A percentile compares a stretch with the other conserved stretches of the same genome.
Evolutionary conservation across 495 filamentous ascomycete species (phyloP).

Genomic region (Penicillium bialowiezense): DNA sequence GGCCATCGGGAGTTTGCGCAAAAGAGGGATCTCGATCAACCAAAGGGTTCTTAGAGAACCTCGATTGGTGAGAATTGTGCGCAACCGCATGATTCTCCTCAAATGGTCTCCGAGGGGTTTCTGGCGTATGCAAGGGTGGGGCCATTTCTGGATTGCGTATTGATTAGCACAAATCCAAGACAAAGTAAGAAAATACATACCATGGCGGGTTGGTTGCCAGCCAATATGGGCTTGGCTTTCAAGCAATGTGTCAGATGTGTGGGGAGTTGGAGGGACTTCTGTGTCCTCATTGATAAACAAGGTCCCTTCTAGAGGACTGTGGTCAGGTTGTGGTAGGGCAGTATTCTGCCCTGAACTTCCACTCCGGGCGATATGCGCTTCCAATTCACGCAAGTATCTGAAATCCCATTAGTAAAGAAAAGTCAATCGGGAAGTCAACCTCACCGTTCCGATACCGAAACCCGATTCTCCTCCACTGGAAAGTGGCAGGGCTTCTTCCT

Average conservation of each 20-base stretch:
- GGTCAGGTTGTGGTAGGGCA: background rate
- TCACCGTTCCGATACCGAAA: constrained; percentile 33
- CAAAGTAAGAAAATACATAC: background rate
- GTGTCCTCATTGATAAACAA: constrained; percentile 7
- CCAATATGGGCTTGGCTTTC: background rate
- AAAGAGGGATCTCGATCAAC: constrained; percentile 30
- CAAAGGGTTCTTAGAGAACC: constrained; percentile 28
- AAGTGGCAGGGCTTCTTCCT: constrained; percentile 31
- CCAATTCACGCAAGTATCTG: constrained; percentile 22
- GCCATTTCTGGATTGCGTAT: constrained; percentile 6
- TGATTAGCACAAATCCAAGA: background rate
- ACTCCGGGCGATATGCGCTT: constrained; percentile 18
- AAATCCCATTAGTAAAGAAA: background rate
- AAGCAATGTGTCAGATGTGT: background rate
- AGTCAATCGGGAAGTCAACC: background rate
- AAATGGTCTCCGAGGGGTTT: background rate
- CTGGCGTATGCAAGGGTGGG: background rate
- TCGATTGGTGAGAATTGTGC: constrained; percentile 17
- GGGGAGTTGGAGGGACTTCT: constrained; percentile 3
- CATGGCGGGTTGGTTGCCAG: constrained; percentile 6
- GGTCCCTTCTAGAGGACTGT: background rate
- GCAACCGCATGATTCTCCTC: constrained; percentile 8
- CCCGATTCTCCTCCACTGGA: constrained; percentile 26
- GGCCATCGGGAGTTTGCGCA: constrained; percentile 27
- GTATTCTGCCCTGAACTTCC: background rate